A percentile compares a stretch with the other conserved stretches of the same genome.
phyloP scores from a whole-genome alignment of 2,329 filamentous ascomycete species.

The Colletotrichum sp. region DNA sequence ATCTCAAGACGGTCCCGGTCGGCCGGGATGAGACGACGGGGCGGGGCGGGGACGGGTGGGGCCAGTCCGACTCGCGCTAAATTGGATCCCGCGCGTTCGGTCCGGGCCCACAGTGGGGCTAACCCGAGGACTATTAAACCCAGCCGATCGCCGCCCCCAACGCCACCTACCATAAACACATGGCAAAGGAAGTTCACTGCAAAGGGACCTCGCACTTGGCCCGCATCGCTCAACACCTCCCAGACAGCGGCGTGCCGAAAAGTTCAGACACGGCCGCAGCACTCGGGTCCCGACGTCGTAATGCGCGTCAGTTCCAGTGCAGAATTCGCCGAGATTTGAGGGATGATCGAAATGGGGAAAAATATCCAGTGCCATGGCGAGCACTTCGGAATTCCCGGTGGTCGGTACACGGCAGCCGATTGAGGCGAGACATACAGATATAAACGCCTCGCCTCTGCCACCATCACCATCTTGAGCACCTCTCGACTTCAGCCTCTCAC shows the following conservation, averaged over 20 bases:
- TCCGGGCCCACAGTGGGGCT: background rate
- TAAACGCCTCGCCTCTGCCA: background rate
- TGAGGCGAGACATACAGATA: background rate
- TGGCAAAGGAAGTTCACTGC: background rate
- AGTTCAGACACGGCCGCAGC: background rate
- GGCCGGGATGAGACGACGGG: background rate
- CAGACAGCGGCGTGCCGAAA: background rate
- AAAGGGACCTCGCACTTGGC: background rate
- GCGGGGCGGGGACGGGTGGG: background rate
- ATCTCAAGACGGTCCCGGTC: background rate
- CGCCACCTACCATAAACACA: accelerated
- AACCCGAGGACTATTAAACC: background rate
- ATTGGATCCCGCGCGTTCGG: background rate
- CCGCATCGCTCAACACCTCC: background rate
- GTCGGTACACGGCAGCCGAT: background rate
- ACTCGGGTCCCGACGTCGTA: background rate
- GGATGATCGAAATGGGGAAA: background rate
- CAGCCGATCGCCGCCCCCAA: background rate
- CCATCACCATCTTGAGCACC: background rate
- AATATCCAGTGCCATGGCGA: background rate
- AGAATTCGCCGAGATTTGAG: background rate
- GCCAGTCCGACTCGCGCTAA: background rate
- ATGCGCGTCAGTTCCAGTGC: background rate
- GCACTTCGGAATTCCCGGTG: background rate
- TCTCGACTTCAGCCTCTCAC: background rate